phyloP scores from a whole-genome alignment of 1,284 basidiomycete genomes.

The Tilletia horrida region DNA sequence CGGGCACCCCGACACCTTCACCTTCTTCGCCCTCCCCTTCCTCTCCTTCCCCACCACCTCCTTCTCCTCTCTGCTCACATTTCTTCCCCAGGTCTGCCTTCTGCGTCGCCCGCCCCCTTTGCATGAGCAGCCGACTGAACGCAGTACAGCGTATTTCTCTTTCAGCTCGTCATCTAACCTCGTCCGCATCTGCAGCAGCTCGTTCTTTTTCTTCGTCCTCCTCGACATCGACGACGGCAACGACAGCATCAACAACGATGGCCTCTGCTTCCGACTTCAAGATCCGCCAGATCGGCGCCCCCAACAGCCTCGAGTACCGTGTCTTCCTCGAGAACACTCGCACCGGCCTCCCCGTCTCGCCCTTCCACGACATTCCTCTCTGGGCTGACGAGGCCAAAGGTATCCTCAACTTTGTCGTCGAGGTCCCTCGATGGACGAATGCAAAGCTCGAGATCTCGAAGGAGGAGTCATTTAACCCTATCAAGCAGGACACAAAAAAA shows the following conservation, averaged over 20 bases:
- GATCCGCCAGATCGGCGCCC: slow-evolving; percentile 75
- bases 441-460: slow-evolving; percentile 96
- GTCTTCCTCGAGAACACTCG: slow-evolving; percentile 72
- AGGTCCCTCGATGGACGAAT: slow-evolving; percentile 99
- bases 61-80: slow-evolving; percentile 4
- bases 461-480: slow-evolving; percentile 95
- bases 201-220: too few species aligned
- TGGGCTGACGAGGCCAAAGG: slow-evolving; percentile 54
- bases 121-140: slow-evolving; percentile 1
- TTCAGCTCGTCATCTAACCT: slow-evolving; percentile 41
- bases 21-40: too few species aligned
- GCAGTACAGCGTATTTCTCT: slow-evolving; percentile 28
- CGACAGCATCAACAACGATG: slow-evolving; percentile 21
- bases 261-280: slow-evolving; percentile 59
- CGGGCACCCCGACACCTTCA: too few species aligned
- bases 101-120: not conserved
- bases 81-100: too few species aligned
- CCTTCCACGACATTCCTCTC: slow-evolving; percentile 55
- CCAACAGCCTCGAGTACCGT: slow-evolving; percentile 93
- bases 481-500: slow-evolving; percentile 97
- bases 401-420: slow-evolving; percentile 65
- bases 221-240: not conserved
- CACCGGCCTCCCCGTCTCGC: slow-evolving; percentile 48
- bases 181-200: slow-evolving; percentile 18
- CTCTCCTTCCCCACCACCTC: not conserved